A percentile compares a stretch with the other conserved stretches of the same genome.
phyloP scores from a whole-genome alignment of 2,329 filamentous ascomycete species.

The Colletotrichum noveboracense region DNA sequence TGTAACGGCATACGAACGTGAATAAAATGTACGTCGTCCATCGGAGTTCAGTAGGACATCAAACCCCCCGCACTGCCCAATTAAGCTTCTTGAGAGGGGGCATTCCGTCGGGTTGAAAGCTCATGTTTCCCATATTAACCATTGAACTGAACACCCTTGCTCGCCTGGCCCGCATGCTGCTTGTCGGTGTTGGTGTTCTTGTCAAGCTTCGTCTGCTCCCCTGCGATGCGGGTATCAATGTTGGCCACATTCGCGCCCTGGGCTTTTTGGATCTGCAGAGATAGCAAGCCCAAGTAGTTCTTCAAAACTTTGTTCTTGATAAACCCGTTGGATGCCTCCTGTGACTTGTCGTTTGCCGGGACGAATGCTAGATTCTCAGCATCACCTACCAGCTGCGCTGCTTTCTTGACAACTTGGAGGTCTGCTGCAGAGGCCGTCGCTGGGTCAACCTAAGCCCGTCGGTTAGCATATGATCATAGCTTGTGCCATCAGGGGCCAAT shows the following conservation, averaged over 20 bases:
- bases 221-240: slow-evolving; percentile 35
- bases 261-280: slow-evolving; percentile 55
- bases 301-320: slow-evolving; percentile 67
- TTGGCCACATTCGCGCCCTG: slow-evolving; percentile 47
- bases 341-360: not conserved
- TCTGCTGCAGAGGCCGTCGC: not conserved
- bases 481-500: not conserved
- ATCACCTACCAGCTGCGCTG: not conserved
- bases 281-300: slow-evolving; percentile 52
- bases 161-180: slow-evolving; percentile 35
- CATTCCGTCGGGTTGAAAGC: not conserved
- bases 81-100: not conserved
- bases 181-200: slow-evolving; percentile 51
- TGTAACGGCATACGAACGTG: not conserved
- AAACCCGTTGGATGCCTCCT: not conserved
- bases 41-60: not conserved
- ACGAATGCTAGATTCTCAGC: not conserved
- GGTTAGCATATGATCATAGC: not conserved
- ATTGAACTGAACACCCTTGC: slow-evolving; percentile 39
- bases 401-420: not conserved
- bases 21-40: not conserved
- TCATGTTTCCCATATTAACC: not conserved
- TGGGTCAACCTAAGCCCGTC: not conserved
- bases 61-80: not conserved
- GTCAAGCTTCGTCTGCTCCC: slow-evolving; percentile 54